Evolutionary conservation across 2,329 filamentous ascomycete genomes (phyloP), one percentile per base, ranked within the genome.

Genomic region (Ophiostoma populinum): DNA sequence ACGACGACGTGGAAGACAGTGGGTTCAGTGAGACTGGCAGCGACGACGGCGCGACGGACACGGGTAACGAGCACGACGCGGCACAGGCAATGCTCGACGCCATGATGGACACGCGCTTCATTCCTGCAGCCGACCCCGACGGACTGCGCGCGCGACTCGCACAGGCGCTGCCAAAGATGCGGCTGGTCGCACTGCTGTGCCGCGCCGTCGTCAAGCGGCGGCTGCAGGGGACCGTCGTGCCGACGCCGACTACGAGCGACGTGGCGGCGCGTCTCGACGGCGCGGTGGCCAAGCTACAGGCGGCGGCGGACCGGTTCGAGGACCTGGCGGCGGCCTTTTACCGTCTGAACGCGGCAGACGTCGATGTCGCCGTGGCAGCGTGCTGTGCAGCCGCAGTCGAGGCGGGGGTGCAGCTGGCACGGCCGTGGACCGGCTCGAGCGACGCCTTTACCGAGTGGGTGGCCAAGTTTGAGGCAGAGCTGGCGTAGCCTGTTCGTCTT

Each of bases 371-470:
- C 16, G 64, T 82, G 57, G 61, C 67, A 5, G 58, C 63, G 26
- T 75, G 75, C 45, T 71, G 75, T 40, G 55, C 59, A 2, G 65
- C 72, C 34, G 74, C 77, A 0, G 66, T 67, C 43, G 57, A 54
- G 1, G 67, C 64, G 0, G 62, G 67, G 0, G 63, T 69, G 37
- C 49, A 75, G 32, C 53, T 81, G 10, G 57, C 59, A 33, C 56
- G 61, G 39, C 61, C 63, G 15, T 86, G 80, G 79, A 55, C 66
- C 3, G 75, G 66, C 0, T 15, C 65, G 31, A 62, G 68, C 13
- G 85, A 93, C 47, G 80, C 78, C 47, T 92, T 92, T 49, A 78
- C 75, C 0, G 61, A 67, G 12, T 92, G 85, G 85, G 71, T 66
- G n/a, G 61, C 58, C 9, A 67, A 63, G 42, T 73, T 71, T 43